A percentile compares a stretch with the other conserved stretches of the same genome.
phyloP scores from a whole-genome alignment of 192 early-diverging fungal genomes.

The Gonapodya sp. region DNA sequence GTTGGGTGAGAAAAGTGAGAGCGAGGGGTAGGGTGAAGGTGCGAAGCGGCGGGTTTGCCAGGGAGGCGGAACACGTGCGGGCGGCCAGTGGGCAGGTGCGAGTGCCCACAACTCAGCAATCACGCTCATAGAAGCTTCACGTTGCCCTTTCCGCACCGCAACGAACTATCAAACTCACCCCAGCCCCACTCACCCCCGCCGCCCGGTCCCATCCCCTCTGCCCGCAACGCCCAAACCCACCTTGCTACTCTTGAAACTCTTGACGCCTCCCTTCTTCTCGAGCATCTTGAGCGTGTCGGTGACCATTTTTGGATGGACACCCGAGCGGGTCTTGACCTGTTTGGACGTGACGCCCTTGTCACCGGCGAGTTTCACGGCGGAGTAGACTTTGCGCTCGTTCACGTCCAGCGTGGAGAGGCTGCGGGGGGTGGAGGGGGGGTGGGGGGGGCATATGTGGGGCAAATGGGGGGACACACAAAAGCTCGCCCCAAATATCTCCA shows the following conservation, averaged over 20 bases:
- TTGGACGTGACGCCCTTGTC: constrained; percentile 81
- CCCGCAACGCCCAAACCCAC: constrained; percentile 28
- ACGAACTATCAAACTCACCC: background rate
- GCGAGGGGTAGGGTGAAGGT: background rate
- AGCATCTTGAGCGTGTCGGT: constrained; percentile 66
- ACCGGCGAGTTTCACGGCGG: constrained; percentile 66
- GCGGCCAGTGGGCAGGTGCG: too few species aligned
- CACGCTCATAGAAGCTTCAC: background rate
- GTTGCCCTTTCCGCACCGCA: background rate
- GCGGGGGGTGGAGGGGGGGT: constrained; percentile 9
- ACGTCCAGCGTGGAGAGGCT: constrained; percentile 43
- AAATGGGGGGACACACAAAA: background rate
- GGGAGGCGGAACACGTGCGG: too few species aligned
- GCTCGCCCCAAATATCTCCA: background rate
- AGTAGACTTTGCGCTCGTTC: constrained; percentile 72
- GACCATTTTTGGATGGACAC: constrained; percentile 63
- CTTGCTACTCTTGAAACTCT: constrained; percentile 82
- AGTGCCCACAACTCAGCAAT: too few species aligned
- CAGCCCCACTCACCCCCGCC: too few species aligned
- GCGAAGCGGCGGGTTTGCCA: background rate
- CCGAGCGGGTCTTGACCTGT: constrained; percentile 67
- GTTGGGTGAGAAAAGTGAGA: background rate
- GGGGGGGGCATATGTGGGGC: background rate
- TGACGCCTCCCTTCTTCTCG: constrained; percentile 73
- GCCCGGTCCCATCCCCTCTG: too few species aligned